phyloP scores from a whole-genome alignment of 257 asterid genomes.

The Fraxinus americana region DNA sequence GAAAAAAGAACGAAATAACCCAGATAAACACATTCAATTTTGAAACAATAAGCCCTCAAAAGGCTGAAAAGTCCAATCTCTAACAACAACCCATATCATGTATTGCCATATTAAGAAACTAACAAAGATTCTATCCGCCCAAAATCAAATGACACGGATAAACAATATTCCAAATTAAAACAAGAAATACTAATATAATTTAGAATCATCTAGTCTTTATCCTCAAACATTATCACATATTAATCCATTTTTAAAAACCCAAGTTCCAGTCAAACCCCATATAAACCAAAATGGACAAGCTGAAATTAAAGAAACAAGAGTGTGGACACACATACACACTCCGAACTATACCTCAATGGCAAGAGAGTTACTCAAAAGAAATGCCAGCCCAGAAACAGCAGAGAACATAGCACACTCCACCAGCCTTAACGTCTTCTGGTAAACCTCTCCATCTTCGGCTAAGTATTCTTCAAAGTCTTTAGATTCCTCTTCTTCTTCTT shows the following conservation, averaged over 20 bases:
- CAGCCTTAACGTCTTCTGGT: constrained; percentile 76
- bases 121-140: not conserved
- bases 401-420: constrained; percentile 99
- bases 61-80: not conserved
- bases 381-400: constrained; percentile 88
- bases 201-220: not conserved
- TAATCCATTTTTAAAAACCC: not conserved
- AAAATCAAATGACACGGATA: not conserved
- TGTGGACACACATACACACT: not conserved
- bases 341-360: constrained; percentile 71
- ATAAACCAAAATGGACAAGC: not conserved
- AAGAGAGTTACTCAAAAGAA: constrained; percentile 90
- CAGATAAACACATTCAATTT: not conserved
- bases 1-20: not conserved
- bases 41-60: too few relatives aligned
- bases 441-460: constrained; percentile 84
- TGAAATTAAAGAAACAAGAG: not conserved
- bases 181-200: not conserved
- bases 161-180: not conserved
- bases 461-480: constrained; percentile 68
- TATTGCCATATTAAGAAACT: not conserved
- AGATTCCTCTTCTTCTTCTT: constrained; percentile 37
- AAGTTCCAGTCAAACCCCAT: constrained; percentile 1
- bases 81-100: not conserved
- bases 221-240: not conserved